Evolutionary conservation across 106 monocot genomes (phyloP).

Genomic region (Hemerocallis citrina): DNA sequence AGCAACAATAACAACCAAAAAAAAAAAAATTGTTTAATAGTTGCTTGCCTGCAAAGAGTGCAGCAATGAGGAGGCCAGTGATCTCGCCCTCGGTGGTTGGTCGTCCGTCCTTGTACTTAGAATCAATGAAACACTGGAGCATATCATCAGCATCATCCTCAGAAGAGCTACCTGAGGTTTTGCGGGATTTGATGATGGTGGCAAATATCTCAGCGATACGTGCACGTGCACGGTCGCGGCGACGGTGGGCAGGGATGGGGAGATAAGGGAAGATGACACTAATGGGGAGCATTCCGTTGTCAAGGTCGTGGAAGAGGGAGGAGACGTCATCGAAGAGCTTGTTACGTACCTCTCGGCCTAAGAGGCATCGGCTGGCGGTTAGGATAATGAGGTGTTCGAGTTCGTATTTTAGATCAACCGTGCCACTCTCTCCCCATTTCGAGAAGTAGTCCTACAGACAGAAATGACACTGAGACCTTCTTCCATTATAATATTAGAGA

Average conservation of each 20-base stretch:
- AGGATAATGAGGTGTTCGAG: slow-evolving; percentile 92
- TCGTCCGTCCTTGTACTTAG: slow-evolving; percentile 94
- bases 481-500: too few relatives aligned
- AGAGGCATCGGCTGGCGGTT: slow-evolving; percentile 88
- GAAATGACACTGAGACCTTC: too few relatives aligned
- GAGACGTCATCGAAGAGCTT: slow-evolving; percentile 97
- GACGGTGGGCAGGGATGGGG: slow-evolving; percentile 83
- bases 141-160: slow-evolving; percentile 94
- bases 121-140: slow-evolving; percentile 94
- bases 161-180: slow-evolving; percentile 27
- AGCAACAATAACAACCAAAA: too few relatives aligned
- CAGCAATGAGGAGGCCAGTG: slow-evolving; percentile 91
- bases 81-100: slow-evolving; percentile 80
- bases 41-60: slow-evolving; percentile 85
- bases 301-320: slow-evolving; percentile 94
- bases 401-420: slow-evolving; percentile 90
- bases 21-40: too few relatives aligned
- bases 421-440: slow-evolving; percentile 91
- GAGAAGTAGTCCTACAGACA: slow-evolving; percentile 80
- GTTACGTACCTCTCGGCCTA: slow-evolving; percentile 92
- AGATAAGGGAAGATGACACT: slow-evolving; percentile 96
- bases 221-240: slow-evolving; percentile 67
- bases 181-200: slow-evolving; percentile 69
- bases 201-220: slow-evolving; percentile 63
- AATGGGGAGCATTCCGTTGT: slow-evolving; percentile 92